Conservation (phyloP, 169 alveolate species). For the Amoebophrya sp. region DNA sequence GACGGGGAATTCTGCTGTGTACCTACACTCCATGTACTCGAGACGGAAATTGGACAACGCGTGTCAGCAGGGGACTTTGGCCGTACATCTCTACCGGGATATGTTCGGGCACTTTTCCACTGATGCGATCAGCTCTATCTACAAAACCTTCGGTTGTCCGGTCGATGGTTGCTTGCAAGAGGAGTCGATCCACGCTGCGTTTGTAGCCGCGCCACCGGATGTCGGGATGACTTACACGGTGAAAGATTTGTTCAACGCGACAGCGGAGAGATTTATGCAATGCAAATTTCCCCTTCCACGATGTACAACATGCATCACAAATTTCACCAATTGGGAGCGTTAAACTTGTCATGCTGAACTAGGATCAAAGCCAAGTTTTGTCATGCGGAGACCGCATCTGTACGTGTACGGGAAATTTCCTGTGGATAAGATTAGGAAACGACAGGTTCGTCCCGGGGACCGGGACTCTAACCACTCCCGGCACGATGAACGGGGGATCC, state of each 20-base stretch:
- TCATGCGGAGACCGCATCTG: too few relatives aligned
- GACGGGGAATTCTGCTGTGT: neutral
- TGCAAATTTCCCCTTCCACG: too few relatives aligned
- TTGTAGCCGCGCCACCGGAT: neutral
- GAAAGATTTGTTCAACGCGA: neutral
- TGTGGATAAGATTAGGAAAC: too few relatives aligned
- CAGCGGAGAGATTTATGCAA: neutral
- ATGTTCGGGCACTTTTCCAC: neutral
- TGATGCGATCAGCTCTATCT: neutral
- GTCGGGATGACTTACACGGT: neutral
- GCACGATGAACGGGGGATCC: too few relatives aligned
- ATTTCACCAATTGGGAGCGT: too few relatives aligned
- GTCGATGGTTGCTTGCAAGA: neutral
- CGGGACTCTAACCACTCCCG: too few relatives aligned
- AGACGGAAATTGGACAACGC: neutral
- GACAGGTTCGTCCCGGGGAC: too few relatives aligned
- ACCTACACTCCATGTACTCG: neutral
- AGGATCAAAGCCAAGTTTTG: too few relatives aligned
- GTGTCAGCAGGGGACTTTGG: neutral
- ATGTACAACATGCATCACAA: too few relatives aligned
- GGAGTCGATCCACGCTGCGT: neutral
- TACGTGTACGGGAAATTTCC: too few relatives aligned
- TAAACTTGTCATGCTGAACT: too few relatives aligned
- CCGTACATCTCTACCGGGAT: neutral
- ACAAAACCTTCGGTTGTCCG: neutral